phyloP scores from a whole-genome alignment of 148 eudicot genomes.

The Oxyria digyna region DNA sequence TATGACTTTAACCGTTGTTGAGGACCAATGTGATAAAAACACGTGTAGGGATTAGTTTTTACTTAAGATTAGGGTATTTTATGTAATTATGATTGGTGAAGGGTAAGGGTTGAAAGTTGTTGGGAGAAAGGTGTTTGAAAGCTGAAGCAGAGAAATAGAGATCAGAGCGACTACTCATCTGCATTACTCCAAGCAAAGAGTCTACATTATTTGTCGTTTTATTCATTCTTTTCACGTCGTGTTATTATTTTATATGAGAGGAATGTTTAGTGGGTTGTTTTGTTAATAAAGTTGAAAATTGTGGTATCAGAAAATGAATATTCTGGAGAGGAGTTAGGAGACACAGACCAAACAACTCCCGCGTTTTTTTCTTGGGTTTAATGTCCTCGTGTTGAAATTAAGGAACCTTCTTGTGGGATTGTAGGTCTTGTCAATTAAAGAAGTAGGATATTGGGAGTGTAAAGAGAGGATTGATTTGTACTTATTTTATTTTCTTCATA shows the following conservation, averaged over 20 bases:
- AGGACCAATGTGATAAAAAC: neutral
- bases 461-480: no score
- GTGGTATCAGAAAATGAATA: neutral
- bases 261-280: neutral
- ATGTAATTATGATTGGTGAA: neutral
- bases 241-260: neutral
- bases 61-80: neutral
- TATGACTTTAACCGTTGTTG: neutral
- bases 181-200: neutral
- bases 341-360: neutral
- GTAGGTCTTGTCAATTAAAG: neutral
- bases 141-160: neutral
- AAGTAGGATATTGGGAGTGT: no score
- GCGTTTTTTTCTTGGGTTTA: neutral
- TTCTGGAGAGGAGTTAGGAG: neutral
- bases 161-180: constrained; percentile 3
- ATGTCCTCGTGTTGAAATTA: neutral
- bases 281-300: neutral
- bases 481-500: no score
- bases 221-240: neutral
- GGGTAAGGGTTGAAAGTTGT: neutral
- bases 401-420: neutral
- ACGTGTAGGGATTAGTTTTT: neutral
- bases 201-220: neutral
- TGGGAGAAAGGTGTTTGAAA: no score